Percentiles rank a stretch among this genome's conserved stretches.
Conservation (phyloP, 805 yeast species). For the Henningerozyma blattae region DNA sequence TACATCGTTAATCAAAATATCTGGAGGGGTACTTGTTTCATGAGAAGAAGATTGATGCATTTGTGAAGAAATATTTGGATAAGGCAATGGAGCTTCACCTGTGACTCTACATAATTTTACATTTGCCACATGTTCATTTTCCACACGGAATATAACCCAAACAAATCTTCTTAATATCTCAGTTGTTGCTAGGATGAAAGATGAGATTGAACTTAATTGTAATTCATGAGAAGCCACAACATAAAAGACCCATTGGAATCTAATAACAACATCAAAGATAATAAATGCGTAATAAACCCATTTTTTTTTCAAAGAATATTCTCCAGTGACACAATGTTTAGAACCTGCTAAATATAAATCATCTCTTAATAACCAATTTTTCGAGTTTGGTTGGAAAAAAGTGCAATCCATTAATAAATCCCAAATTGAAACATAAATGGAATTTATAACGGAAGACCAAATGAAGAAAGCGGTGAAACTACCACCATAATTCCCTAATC, state of each 20-base stretch:
- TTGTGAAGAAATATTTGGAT: conserved; percentile 31
- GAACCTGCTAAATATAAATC: conserved; percentile 50
- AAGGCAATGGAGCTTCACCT: conserved; percentile 79
- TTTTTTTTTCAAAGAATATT: conserved; percentile 15
- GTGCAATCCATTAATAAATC: conserved; percentile 97
- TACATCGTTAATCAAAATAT: too few relatives aligned
- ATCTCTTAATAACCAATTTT: conserved; percentile 53
- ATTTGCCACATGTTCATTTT: conserved; percentile 90
- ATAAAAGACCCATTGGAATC: conserved; percentile 90
- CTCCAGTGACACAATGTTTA: conserved; percentile 23
- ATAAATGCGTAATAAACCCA: conserved; percentile 65
- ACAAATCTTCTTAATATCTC: conserved; percentile 74
- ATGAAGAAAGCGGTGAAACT: conserved; percentile 49
- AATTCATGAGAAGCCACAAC: conserved; percentile 62
- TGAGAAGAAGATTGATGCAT: too few relatives aligned
- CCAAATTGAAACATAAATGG: conserved; percentile 65
- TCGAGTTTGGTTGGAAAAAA: conserved; percentile 47
- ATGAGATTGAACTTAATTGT: conserved; percentile 78
- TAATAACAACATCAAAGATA: conserved; percentile 53
- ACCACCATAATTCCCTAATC: conserved; percentile 28
- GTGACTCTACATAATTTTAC: conserved; percentile 78
- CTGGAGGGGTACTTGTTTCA: too few relatives aligned
- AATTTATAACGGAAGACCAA: conserved; percentile 59
- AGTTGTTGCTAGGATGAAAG: conserved; percentile 72
- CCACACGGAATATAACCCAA: conserved; percentile 90